Conservation (phyloP, 2,329 filamentous ascomycete genomes). For the Orbilia brochopaga region DNA sequence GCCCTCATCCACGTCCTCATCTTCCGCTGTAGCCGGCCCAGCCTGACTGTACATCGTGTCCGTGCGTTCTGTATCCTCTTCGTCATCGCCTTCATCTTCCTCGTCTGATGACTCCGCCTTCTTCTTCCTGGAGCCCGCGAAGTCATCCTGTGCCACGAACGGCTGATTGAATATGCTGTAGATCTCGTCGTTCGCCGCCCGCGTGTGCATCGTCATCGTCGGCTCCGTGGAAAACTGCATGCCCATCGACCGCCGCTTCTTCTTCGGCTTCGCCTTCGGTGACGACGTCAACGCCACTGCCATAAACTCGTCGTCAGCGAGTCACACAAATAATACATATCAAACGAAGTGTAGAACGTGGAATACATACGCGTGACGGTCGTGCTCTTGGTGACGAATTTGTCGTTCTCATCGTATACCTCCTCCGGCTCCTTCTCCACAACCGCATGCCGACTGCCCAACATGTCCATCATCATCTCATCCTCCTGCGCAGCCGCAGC, state of each 20-base stretch:
- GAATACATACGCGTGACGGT: slow-evolving; percentile 25
- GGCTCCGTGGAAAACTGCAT: slow-evolving; percentile 60
- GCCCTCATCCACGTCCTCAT: slow-evolving; percentile 55
- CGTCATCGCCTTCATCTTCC: slow-evolving; percentile 57
- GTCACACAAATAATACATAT: background rate
- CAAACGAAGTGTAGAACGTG: too few relatives aligned
- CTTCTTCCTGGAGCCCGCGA: slow-evolving; percentile 70
- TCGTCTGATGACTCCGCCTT: slow-evolving; percentile 56
- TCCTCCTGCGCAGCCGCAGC: slow-evolving; percentile 29
- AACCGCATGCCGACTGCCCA: slow-evolving; percentile 34
- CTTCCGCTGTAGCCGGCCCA: slow-evolving; percentile 56
- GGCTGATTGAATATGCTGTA: slow-evolving; percentile 97
- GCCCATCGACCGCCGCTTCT: slow-evolving; percentile 65
- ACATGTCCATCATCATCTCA: slow-evolving; percentile 44
- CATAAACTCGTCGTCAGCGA: background rate
- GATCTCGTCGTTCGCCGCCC: slow-evolving; percentile 93
- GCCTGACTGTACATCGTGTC: slow-evolving; percentile 56
- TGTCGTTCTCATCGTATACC: slow-evolving; percentile 58
- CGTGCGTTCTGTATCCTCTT: slow-evolving; percentile 57
- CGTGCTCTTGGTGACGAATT: slow-evolving; percentile 45
- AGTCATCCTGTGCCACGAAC: slow-evolving; percentile 60
- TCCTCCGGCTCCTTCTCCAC: slow-evolving; percentile 36
- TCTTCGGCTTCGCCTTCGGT: slow-evolving; percentile 69
- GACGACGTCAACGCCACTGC: slow-evolving; percentile 38
- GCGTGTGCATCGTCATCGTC: slow-evolving; percentile 98